These are phyloP conservation scores for Catunica adiposa DNA, from an alignment of 2,329 filamentous ascomycete species.

Conservation along the genomic window DNA sequence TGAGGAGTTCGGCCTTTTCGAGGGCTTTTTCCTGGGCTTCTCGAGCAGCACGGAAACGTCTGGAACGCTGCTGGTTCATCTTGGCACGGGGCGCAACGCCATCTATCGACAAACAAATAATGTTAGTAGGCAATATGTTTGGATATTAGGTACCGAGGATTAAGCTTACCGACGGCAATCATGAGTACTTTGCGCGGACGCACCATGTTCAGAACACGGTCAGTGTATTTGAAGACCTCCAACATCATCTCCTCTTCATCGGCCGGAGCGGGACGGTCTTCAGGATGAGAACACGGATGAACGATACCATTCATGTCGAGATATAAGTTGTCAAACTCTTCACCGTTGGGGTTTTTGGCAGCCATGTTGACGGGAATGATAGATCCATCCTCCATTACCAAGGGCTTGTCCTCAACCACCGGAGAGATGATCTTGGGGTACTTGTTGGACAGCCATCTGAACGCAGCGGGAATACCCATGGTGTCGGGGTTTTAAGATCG, in stretches of 20 bases:
- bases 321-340: slow-evolving; percentile 96
- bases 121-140: background rate
- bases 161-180: slow-evolving; percentile 73
- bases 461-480: slow-evolving; percentile 91
- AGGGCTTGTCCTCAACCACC: slow-evolving; percentile 72
- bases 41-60: slow-evolving; percentile 84
- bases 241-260: slow-evolving; percentile 99
- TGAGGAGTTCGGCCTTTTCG: slow-evolving; percentile 75
- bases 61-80: slow-evolving; percentile 97
- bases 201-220: slow-evolving; percentile 96
- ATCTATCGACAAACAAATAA: slow-evolving; percentile 34
- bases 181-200: slow-evolving; percentile 87
- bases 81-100: slow-evolving; percentile 95
- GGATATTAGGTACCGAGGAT: too few relatives aligned
- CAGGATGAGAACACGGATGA: slow-evolving; percentile 93
- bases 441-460: slow-evolving; percentile 91
- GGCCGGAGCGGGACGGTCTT: slow-evolving; percentile 76
- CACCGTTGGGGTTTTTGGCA: slow-evolving; percentile 81
- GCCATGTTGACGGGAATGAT: slow-evolving; percentile 73
- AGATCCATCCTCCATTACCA: slow-evolving; percentile 64
- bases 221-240: slow-evolving; percentile 96
- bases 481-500: slow-evolving; percentile 17
- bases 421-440: slow-evolving; percentile 94
- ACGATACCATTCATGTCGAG: slow-evolving; percentile 99
- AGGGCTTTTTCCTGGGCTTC: slow-evolving; percentile 89